phyloP scores from a whole-genome alignment of 768 basidiomycete species.

The Lentinula boryana region DNA sequence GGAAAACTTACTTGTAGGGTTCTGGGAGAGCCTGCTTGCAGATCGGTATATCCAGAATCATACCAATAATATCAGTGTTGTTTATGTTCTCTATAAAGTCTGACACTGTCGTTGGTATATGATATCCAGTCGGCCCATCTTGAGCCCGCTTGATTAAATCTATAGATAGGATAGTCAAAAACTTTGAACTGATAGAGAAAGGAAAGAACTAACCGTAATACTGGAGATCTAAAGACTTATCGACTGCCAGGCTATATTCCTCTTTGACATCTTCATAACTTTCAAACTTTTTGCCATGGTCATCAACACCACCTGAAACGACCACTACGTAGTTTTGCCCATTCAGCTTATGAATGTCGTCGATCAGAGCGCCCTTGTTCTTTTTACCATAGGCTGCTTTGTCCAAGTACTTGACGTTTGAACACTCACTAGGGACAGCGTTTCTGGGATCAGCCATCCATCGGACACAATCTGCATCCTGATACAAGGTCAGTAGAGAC shows the following conservation, averaged over 20 bases:
- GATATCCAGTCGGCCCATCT: too few species aligned
- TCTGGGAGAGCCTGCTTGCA: background rate
- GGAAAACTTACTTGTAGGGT: background rate
- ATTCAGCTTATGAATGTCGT: background rate
- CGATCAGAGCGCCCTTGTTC: background rate
- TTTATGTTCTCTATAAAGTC: background rate
- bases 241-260: too few species aligned
- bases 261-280: background rate
- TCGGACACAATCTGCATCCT: background rate
- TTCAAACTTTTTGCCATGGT: background rate
- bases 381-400: background rate
- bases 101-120: background rate
- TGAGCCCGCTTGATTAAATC: background rate
- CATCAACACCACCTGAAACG: background rate
- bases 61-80: background rate
- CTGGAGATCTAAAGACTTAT: background rate
- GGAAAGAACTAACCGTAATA: background rate
- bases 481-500: background rate
- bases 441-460: background rate
- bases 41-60: background rate
- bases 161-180: background rate
- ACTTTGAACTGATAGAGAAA: background rate
- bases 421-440: background rate
- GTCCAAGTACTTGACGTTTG: background rate
- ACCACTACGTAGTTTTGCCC: background rate